phyloP scores from a whole-genome alignment of 345 rosid species.

The Euphorbia pulcherrima region DNA sequence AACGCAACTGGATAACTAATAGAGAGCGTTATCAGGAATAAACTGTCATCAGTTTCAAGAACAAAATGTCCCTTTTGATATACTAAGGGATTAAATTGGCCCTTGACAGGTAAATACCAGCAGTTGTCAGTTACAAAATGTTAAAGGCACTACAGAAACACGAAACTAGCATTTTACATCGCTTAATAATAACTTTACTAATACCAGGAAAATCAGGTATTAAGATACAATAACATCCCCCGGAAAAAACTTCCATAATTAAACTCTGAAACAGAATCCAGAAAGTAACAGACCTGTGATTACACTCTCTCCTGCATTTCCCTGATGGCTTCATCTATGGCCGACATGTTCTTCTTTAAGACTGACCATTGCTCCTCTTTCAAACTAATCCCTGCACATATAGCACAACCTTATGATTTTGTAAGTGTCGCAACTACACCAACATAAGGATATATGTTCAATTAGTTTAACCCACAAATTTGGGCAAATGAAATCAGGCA shows the following conservation, averaged over 20 bases:
- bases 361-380: conserved; percentile 78
- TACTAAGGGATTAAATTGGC: too few species aligned
- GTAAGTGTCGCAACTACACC: not conserved
- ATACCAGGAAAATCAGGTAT: conserved; percentile 6
- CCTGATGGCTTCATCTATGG: conserved; percentile 63
- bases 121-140: conserved; percentile 5
- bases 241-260: not conserved
- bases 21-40: too few species aligned
- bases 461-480: not conserved
- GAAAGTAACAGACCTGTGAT: conserved; percentile 19
- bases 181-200: not conserved
- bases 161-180: not conserved
- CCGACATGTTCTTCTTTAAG: conserved; percentile 55
- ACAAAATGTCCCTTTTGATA: too few species aligned
- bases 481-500: not conserved
- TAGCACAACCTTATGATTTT: not conserved
- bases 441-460: not conserved
- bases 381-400: conserved; percentile 70
- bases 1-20: too few species aligned
- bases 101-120: not conserved
- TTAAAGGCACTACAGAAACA: not conserved
- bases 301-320: conserved; percentile 47
- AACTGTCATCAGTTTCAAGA: too few species aligned
- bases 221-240: conserved; percentile 2
- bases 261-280: not conserved